Evolutionary conservation across 148 eudicot species (phyloP).

Genomic region (Camellia japonica): DNA sequence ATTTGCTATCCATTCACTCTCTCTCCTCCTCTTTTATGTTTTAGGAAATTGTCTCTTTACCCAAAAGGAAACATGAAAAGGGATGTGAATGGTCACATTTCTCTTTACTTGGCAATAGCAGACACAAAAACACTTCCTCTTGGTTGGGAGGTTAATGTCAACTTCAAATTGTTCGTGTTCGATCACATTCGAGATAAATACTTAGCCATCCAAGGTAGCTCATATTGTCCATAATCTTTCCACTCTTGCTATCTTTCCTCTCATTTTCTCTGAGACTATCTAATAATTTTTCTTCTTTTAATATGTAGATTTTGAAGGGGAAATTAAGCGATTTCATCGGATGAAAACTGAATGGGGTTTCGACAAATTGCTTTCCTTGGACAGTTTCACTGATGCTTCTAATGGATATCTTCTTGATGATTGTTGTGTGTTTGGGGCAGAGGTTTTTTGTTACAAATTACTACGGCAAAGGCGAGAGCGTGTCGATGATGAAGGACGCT

Average conservation of each 20-base stretch:
- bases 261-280: background rate
- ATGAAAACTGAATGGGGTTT: background rate
- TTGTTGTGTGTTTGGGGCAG: background rate
- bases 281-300: background rate
- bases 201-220: too few relatives aligned
- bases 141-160: too few relatives aligned
- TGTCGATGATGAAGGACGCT: background rate
- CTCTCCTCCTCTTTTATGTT: background rate
- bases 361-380: background rate
- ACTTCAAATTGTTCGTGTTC: too few relatives aligned
- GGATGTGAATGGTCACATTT: too few relatives aligned
- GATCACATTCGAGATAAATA: too few relatives aligned
- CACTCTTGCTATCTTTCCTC: background rate
- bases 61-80: slow-evolving; percentile 1
- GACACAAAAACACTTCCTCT: background rate
- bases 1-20: too few relatives aligned
- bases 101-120: too few relatives aligned
- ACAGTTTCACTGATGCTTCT: background rate
- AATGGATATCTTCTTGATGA: slow-evolving; percentile 2
- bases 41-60: slow-evolving; percentile 1
- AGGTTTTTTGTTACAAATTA: background rate
- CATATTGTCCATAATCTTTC: too few relatives aligned
- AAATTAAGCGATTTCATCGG: background rate
- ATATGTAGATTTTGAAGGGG: background rate
- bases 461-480: background rate